Base-by-base conservation (phyloP, 306 rosid genomes). In the Cucumis melo region DNA sequence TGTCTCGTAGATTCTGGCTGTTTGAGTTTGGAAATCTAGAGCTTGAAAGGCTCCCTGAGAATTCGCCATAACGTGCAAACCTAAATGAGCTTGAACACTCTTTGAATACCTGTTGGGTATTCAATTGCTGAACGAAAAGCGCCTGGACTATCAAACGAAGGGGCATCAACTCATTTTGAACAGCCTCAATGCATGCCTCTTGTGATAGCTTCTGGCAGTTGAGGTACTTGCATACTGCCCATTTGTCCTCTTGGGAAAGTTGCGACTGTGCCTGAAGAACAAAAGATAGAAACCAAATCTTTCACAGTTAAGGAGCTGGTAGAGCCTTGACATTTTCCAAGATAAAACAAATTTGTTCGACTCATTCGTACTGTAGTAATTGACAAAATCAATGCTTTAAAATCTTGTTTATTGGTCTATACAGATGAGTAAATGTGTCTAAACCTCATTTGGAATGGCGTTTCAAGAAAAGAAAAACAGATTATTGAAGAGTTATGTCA, bases 91-190 rank as follows among this genome's bases (percentile, higher is more conserved):
- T 87, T 23, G 96, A 89, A 79, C 98, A 93, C 73, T 93, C 98
- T 63, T 84, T 88, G 88, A 93, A 91, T 61, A 87, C 93, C 75
- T 87, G 90, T 84, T 91, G 93, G 44, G 98, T 91, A 62, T 83
- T 89, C 80, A 91, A 78, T 55, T 91, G 96, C 87, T 89, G 96
- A 73, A 88, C 89, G 60, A 93, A 93, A 63, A 93, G 91, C 38
- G 96, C 97, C 83, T 89, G 97, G 29, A 93, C 98, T 62, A 93
- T 88, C 57, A 93, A 73, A 20, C 93, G 90, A n/a, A 93, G 85
- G 2, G 98, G 97, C 97, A 93, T 91, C 77, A 87, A 36, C 60
- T 93, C 97, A n/a, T 93, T 88, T 82, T 93, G 98, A 71, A 93
- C 96, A n/a, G 90, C 98, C 32, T 89, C 92, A 64, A 91, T 89